A percentile compares a stretch with the other conserved stretches of the same genome.
Conservation (phyloP, 768 basidiomycete species). For the Psilocybe tampanensis region DNA sequence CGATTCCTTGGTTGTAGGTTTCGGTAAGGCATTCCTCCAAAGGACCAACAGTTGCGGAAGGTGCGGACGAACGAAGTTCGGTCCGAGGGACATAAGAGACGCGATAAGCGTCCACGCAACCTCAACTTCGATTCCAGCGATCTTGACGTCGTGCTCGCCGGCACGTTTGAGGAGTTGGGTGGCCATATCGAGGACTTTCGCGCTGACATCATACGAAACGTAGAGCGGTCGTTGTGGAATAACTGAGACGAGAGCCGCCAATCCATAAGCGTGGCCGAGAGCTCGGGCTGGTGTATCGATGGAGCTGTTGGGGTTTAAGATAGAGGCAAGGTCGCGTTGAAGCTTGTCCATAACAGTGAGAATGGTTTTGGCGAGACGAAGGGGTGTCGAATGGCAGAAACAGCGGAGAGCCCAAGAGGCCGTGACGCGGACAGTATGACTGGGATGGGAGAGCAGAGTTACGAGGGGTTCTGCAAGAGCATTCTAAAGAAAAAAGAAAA, state of each 20-base stretch:
- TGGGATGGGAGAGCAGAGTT: constrained; percentile 84
- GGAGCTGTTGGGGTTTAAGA: constrained; percentile 72
- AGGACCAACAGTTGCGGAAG: constrained; percentile 92
- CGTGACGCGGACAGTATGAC: constrained; percentile 82
- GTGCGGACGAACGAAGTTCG: constrained; percentile 91
- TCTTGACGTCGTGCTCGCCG: constrained; percentile 85
- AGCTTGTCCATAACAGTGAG: constrained; percentile 78
- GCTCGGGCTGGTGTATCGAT: constrained; percentile 72
- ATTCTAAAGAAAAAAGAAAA: constrained; percentile 49
- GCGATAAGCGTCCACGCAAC: constrained; percentile 94
- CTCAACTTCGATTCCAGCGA: constrained; percentile 85
- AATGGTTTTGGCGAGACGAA: constrained; percentile 80
- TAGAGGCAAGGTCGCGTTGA: constrained; percentile 76
- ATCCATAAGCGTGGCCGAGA: constrained; percentile 87
- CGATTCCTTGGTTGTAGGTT: constrained; percentile 88
- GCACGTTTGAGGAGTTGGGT: constrained; percentile 88
- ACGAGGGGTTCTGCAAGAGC: constrained; percentile 84
- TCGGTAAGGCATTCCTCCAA: constrained; percentile 97
- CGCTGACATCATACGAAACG: constrained; percentile 90
- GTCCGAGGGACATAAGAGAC: constrained; percentile 89
- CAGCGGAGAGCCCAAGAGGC: constrained; percentile 88
- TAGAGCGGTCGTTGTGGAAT: constrained; percentile 90
- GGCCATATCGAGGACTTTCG: constrained; percentile 90
- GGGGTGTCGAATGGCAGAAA: constrained; percentile 89
- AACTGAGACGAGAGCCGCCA: constrained; percentile 84